Conservation (phyloP, 345 rosid species). For the Schrenkiella parvula region DNA sequence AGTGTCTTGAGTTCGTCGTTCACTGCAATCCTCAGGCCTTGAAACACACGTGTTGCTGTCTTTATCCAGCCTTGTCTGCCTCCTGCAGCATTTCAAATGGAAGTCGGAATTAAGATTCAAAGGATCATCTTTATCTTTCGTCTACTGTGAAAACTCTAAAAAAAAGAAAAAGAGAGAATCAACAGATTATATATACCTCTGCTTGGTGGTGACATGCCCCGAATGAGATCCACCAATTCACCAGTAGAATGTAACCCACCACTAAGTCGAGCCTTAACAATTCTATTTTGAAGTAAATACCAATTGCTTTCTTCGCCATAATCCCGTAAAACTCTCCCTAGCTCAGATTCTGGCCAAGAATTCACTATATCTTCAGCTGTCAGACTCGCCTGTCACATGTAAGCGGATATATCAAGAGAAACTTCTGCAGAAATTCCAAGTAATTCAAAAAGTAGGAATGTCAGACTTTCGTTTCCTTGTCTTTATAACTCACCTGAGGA, state of each 20-base stretch:
- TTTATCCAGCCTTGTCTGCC: constrained; percentile 98
- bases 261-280: constrained; percentile 54
- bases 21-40: constrained; percentile 88
- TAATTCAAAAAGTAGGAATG: constrained; percentile 11
- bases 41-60: constrained; percentile 93
- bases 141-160: not conserved
- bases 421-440: not conserved
- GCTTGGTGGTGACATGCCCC: constrained; percentile 35
- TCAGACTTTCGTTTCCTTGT: not conserved
- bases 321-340: constrained; percentile 68
- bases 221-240: constrained; percentile 68
- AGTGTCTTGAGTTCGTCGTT: constrained; percentile 85
- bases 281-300: constrained; percentile 60
- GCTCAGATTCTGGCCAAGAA: constrained; percentile 79
- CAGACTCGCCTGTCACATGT: constrained; percentile 58
- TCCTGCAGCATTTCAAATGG: constrained; percentile 37
- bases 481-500: constrained; percentile 53
- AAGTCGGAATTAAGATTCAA: not conserved
- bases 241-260: constrained; percentile 89
- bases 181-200: constrained; percentile 40
- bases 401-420: constrained; percentile 31
- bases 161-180: not conserved
- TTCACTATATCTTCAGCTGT: constrained; percentile 83
- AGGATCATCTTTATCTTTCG: not conserved
- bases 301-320: constrained; percentile 92